Evolutionary conservation across 1,284 basidiomycete genomes (phyloP), one percentile per base, ranked within the genome.

Genomic region (Ustilago bromivora): DNA sequence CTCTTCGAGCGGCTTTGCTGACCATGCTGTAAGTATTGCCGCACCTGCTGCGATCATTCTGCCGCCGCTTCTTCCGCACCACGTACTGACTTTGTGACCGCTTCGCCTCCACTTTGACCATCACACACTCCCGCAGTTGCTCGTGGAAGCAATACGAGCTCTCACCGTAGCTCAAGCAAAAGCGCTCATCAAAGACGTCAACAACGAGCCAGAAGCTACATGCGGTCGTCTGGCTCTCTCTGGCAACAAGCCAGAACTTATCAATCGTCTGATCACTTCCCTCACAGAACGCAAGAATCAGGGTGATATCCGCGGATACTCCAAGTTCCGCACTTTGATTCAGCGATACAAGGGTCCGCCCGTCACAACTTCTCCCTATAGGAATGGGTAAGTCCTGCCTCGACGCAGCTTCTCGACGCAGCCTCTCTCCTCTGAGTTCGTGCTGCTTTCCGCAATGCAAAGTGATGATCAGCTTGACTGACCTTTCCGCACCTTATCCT

Each of bases 121-220:
- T 28, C n/a, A 1, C 36, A 9, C 23, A 28, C 23, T 5, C 19
- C 32, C 32, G 34, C 57, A 70, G 67, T 35, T 72, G 63, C 63
- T 77, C 7, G 19, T 34, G 13, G 75, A 70, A 12, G 57, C 67
- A 13, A 76, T 82, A 51, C 69, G 68, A 5, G 34, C 64, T 2
- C 57, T 82, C n/a, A 82, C 80, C 32, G 71, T 83, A 1, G 73
- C 71, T 28, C 66, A 76, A 38, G 66, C 82, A 46, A 83, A 83
- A 56, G 70, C 71, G 28, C 69, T 78, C 46, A 76, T 83, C 61
- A 78, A 74, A 56, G 76, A 78, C 17, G 52, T 83, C 65, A 81
- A 81, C 71, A 76, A 78, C 57, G 80, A 71, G 41, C 61, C 59
- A 6, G 71, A 71, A 11, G 54, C 65, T 10, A 55, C 67, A 32